Base-by-base conservation (phyloP, 208 protist genomes). In the Trypanosoma rangeli region DNA sequence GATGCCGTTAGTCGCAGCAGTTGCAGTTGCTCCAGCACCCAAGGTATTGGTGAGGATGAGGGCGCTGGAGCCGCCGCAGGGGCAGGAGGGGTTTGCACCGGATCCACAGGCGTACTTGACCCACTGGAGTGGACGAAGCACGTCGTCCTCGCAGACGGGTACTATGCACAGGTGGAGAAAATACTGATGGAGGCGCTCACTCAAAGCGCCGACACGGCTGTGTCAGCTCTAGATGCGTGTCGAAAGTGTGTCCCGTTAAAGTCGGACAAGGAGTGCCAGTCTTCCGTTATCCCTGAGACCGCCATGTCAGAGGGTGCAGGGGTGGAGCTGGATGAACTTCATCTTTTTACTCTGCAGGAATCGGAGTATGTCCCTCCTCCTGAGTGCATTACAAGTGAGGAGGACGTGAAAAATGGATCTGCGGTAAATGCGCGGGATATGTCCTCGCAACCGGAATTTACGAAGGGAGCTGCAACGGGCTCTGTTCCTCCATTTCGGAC, bases 61-160 rank as follows among this genome's bases (percentile, higher is more conserved):
- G 22, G 22, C 12, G 29, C 18, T 60, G 61, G 24, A 42, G 39
- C 0, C 42, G n/a, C n/a, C 52, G 55, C 3, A 57, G 44, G 61
- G 22, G 61, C 12, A 48, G 39, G 18, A 63, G 18, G 12, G 33
- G 33, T 37, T 29, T 31, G 33, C 33, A 33, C 8, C 33, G 29
- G 22, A 5, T 50, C 20, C 35, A 54, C 29, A 64, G 63, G 59
- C 37, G 4, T 20, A 33, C 58, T 59, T 35, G 35, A 29, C 18
- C 16, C 31, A 20, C 60, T 84, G 9, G 77, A 83, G 31, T 88
- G 81, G 80, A 79, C 79, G 24, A 73, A 81, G 35, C 75, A 89
- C 44, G 73, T 92, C 33, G 52, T 92, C 44, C 81, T 92, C 37
- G 61, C 78, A 0, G 86, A 89, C 24, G 79, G 82, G 37, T 60